Conservation (phyloP, 2,329 filamentous ascomycete species). For the Apiospora pterosperma region DNA sequence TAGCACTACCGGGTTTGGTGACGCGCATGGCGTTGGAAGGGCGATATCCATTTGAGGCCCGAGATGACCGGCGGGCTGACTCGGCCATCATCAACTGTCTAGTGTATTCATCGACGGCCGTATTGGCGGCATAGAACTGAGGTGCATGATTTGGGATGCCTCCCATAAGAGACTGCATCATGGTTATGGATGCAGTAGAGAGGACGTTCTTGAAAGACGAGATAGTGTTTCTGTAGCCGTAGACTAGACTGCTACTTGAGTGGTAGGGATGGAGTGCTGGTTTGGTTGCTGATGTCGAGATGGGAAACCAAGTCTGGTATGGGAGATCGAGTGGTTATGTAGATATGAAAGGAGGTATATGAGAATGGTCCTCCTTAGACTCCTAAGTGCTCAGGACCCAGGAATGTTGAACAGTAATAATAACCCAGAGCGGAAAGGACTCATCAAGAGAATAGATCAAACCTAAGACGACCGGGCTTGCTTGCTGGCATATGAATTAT, state of each 20-base stretch:
- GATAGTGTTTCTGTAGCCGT: conserved; percentile 4
- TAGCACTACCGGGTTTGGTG: conserved; percentile 63
- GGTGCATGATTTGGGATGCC: conserved; percentile 26
- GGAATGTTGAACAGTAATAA: conserved; percentile 23
- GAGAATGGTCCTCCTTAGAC: conserved; percentile 7
- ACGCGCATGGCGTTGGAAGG: conserved; percentile 54
- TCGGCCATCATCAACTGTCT: conserved; percentile 48
- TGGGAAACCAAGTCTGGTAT: background rate
- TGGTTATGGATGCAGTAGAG: conserved; percentile 18
- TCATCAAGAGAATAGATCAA: conserved; percentile 25
- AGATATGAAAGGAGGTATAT: conserved; percentile 6
- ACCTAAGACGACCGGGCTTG: conserved; percentile 24
- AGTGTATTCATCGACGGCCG: conserved; percentile 48
- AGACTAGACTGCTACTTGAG: conserved; percentile 1
- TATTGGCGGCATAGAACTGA: conserved; percentile 35
- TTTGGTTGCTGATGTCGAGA: background rate
- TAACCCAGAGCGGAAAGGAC: conserved; percentile 21
- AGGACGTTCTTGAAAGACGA: conserved; percentile 4
- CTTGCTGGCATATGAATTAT: conserved; percentile 29
- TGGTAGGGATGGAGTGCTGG: background rate
- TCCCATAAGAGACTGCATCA: conserved; percentile 33
- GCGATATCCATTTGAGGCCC: conserved; percentile 47
- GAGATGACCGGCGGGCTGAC: conserved; percentile 44
- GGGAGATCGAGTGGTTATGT: conserved; percentile 8
- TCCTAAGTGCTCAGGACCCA: conserved; percentile 9